Base-by-base conservation (phyloP, 495 filamentous ascomycete species). In the Xylaria bambusicola region DNA sequence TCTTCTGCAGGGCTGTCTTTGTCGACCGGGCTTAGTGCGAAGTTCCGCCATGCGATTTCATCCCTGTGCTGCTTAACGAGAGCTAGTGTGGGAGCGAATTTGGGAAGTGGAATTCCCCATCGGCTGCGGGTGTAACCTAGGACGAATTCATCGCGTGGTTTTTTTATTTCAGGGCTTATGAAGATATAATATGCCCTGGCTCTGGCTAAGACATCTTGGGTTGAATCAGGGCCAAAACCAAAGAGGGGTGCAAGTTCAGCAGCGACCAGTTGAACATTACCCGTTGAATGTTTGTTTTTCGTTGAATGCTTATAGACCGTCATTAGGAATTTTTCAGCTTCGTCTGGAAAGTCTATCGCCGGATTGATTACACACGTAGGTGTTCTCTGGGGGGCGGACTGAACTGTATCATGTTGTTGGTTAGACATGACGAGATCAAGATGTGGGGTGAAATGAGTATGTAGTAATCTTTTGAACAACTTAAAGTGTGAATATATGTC, bases 231-330 rank as follows among this genome's bases (percentile, higher is more conserved):
- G 3, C 68, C 63, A 40, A 69, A 54, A 12, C 69, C 73, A 29
- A 73, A 73, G 42, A 74, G 70, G 47, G 77, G 68, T 6, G 65
- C 61, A 7, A 70, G 38, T 17, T 62, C 56, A 1, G 48, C 49
- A 0, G 57, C 49, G 1, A 60, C 60, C 2, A 46, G 23, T 2
- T 64, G 56, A 5, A 47, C 10, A 4, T 64, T 42, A 5, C 20
- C n/a, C n/a, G n/a, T n/a, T n/a, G n/a, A n/a, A n/a, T n/a, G n/a
- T n/a, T n/a, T n/a, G n/a, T n/a, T n/a, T n/a, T n/a, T n/a, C n/a
- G n/a, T n/a, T n/a, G n/a, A 7, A 2, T 50, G 58, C 13, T 38
- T 41, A 1, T 47, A 12, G 29, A 52, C 53, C 18, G 35, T 10
- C n/a, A 60, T 45, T 0, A 60, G 29, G 1, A 52, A 47, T 3